These are phyloP conservation scores for Colletotrichum eremochloae DNA, from an alignment of 2,329 filamentous ascomycete genomes.

Conservation along the genomic window DNA sequence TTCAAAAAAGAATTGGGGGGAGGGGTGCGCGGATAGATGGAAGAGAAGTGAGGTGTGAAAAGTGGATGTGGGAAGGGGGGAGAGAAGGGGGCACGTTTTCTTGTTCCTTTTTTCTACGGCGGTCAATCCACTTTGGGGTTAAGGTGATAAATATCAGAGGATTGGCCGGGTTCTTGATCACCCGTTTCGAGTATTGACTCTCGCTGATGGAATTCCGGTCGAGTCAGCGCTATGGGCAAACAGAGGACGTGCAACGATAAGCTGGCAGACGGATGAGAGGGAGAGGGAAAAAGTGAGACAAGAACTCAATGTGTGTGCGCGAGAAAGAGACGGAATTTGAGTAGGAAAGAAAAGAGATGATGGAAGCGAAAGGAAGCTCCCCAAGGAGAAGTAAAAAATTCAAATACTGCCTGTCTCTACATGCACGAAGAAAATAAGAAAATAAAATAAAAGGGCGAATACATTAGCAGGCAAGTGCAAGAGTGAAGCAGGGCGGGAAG, in stretches of 20 bases:
- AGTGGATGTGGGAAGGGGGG: slow-evolving; percentile 16
- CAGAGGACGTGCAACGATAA: slow-evolving; percentile 4
- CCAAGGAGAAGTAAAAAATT: slow-evolving; percentile 31
- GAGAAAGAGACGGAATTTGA: background rate
- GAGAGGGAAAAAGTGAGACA: slow-evolving; percentile 42
- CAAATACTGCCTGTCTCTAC: slow-evolving; percentile 11
- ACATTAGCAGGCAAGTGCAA: slow-evolving; percentile 23
- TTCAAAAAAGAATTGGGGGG: slow-evolving; percentile 11
- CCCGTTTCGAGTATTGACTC: slow-evolving; percentile 33
- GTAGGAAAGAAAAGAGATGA: background rate
- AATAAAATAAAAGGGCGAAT: slow-evolving; percentile 41
- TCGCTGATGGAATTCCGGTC: slow-evolving; percentile 40
- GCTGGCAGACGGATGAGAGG: slow-evolving; percentile 2
- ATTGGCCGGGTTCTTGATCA: slow-evolving; percentile 18
- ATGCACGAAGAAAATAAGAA: slow-evolving; percentile 17
- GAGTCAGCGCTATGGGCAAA: slow-evolving; percentile 23
- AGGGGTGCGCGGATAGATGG: slow-evolving; percentile 16
- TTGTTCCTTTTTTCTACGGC: slow-evolving; percentile 9
- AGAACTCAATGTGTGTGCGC: slow-evolving; percentile 39
- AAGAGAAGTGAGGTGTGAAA: slow-evolving; percentile 14
- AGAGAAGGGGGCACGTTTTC: slow-evolving; percentile 27
- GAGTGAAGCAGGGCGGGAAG: slow-evolving; percentile 13
- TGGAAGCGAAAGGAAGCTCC: slow-evolving; percentile 26
- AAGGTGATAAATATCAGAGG: slow-evolving; percentile 33
- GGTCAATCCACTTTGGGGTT: slow-evolving; percentile 32